Conservation (phyloP, 495 filamentous ascomycete species). For the Hypoxylon trugodes region DNA sequence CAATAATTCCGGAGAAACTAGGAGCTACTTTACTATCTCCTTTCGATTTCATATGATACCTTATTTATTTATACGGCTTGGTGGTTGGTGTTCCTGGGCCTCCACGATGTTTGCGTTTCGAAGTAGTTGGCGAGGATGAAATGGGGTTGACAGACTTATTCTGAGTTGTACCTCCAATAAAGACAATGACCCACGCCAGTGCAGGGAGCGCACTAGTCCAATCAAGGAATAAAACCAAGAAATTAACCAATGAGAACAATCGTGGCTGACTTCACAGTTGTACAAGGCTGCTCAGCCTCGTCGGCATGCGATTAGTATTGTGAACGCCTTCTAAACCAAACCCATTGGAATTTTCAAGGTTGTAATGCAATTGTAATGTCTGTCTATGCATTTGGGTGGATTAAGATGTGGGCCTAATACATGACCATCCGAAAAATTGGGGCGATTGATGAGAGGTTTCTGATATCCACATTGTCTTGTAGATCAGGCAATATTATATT, state of each 20-base stretch:
- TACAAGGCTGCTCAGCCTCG: slow-evolving; percentile 28
- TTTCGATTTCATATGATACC: not conserved
- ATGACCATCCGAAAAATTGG: no score
- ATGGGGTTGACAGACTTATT: no score
- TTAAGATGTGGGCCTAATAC: no score
- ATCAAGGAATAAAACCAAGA: not conserved
- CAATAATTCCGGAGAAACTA: slow-evolving; percentile 9
- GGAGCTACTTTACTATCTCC: not conserved
- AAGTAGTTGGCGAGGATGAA: slow-evolving; percentile 17
- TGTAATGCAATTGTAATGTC: no score
- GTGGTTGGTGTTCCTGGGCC: slow-evolving; percentile 12
- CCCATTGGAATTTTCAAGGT: no score
- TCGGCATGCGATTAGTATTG: not conserved
- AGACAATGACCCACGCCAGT: no score
- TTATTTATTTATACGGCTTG: not conserved
- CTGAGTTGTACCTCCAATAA: no score
- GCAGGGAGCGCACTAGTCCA: slow-evolving; percentile 7
- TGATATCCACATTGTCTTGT: not conserved
- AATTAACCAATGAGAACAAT: slow-evolving; percentile 24
- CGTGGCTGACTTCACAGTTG: slow-evolving; percentile 11
- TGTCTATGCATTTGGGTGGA: no score
- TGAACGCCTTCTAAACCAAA: slow-evolving; percentile 2
- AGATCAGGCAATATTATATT: not conserved
- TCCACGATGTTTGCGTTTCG: slow-evolving; percentile 3
- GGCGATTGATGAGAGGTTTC: not conserved